These are phyloP conservation scores for Psilocybe subaeruginosa DNA, from an alignment of 768 basidiomycete genomes.

Conservation along the genomic window DNA sequence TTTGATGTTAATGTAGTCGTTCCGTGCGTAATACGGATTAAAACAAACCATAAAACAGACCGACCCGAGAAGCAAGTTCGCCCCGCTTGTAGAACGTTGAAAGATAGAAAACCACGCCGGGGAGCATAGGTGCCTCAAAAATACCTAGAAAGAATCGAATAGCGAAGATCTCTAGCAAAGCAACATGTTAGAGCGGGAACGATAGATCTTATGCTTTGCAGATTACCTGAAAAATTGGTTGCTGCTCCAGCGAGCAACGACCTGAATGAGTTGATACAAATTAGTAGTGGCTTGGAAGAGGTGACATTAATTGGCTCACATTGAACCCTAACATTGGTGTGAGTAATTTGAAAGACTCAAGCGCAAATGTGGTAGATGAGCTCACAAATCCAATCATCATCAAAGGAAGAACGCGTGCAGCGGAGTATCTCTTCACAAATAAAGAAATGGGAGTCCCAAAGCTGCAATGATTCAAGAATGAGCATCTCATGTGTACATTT, in stretches of 20 bases:
- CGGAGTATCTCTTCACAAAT: slow-evolving; percentile 49
- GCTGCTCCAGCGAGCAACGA: slow-evolving; percentile 47
- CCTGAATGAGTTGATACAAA: slow-evolving; percentile 25
- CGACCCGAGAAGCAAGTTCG: slow-evolving; percentile 53
- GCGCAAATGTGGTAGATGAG: not conserved
- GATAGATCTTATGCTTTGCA: not conserved
- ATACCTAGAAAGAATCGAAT: slow-evolving; percentile 54
- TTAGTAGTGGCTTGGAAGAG: not conserved
- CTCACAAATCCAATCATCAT: slow-evolving; percentile 56
- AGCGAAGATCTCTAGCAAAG: slow-evolving; percentile 42
- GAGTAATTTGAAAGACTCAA: not conserved
- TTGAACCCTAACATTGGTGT: slow-evolving; percentile 35
- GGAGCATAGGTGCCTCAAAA: slow-evolving; percentile 53
- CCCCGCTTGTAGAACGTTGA: slow-evolving; percentile 53
- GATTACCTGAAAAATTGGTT: slow-evolving; percentile 46
- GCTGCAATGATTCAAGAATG: slow-evolving; percentile 21
- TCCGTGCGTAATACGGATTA: slow-evolving; percentile 26
- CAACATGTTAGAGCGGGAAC: not conserved
- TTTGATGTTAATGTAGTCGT: not conserved
- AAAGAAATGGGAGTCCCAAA: slow-evolving; percentile 54
- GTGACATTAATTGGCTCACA: slow-evolving; percentile 28
- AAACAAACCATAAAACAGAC: slow-evolving; percentile 47
- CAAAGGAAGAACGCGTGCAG: slow-evolving; percentile 47
- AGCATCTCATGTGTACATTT: not conserved
- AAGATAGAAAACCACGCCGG: slow-evolving; percentile 54